phyloP scores from a whole-genome alignment of 1,139 yeast species.

The Pichia norvegensis region DNA sequence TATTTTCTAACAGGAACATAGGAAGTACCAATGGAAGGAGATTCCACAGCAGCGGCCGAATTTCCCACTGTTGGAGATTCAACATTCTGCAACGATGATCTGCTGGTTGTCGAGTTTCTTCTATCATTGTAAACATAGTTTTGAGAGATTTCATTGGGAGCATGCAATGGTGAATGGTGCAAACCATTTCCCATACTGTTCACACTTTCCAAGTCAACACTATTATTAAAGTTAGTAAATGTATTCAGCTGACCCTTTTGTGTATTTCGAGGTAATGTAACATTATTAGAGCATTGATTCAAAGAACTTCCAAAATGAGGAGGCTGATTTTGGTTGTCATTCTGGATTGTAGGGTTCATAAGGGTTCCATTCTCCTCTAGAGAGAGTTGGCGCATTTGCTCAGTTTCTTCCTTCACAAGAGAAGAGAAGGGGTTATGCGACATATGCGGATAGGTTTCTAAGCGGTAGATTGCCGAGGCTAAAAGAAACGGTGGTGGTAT shows the following conservation, averaged over 20 bases:
- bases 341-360: background rate
- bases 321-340: background rate
- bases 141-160: background rate
- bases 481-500: too few species aligned
- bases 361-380: background rate
- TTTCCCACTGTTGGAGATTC: too few species aligned
- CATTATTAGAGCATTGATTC: background rate
- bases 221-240: too few species aligned
- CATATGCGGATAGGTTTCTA: too few species aligned
- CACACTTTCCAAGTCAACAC: too few species aligned
- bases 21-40: background rate
- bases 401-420: background rate
- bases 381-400: background rate
- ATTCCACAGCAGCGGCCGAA: too few species aligned
- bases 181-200: too few species aligned
- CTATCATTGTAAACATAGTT: too few species aligned
- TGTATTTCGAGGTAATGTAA: background rate
- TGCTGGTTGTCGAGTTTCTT: too few species aligned
- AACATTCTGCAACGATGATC: too few species aligned
- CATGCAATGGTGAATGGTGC: background rate
- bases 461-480: too few species aligned
- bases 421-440: background rate
- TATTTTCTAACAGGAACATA: too few species aligned
- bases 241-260: background rate
- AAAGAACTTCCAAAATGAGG: background rate